Evolutionary conservation across 345 rosid species (phyloP).

Genomic region (Syzygium oleosum): DNA sequence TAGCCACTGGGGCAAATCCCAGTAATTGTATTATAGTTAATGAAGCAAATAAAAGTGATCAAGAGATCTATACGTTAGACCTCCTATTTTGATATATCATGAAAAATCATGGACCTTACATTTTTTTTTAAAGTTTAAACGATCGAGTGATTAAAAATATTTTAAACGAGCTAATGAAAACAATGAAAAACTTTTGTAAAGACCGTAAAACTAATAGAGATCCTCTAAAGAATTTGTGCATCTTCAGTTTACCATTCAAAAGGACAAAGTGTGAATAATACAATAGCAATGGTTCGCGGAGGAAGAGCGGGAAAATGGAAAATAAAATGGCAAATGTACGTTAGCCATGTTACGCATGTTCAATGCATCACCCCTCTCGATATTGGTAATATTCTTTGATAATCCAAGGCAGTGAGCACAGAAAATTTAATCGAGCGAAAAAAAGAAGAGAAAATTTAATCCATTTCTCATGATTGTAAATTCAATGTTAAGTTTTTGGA

Average conservation of each 20-base stretch:
- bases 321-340: no score
- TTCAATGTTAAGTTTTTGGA: not conserved
- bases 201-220: not conserved
- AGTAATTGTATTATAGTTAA: no score
- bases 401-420: no score
- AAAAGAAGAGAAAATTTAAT: no score
- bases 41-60: no score
- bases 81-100: not conserved
- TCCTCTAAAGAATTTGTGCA: not conserved
- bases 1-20: no score
- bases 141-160: not conserved
- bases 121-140: not conserved
- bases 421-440: no score
- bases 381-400: no score
- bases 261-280: not conserved
- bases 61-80: not conserved
- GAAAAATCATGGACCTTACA: not conserved
- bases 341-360: no score
- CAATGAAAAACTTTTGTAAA: not conserved
- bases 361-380: no score
- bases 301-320: no score
- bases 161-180: not conserved
- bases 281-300: not conserved
- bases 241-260: not conserved
- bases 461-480: no score